Evolutionary conservation across 2,329 filamentous ascomycete species (phyloP), one percentile per base, ranked within the genome.

Genomic region (Endoconidiophora polonica): DNA sequence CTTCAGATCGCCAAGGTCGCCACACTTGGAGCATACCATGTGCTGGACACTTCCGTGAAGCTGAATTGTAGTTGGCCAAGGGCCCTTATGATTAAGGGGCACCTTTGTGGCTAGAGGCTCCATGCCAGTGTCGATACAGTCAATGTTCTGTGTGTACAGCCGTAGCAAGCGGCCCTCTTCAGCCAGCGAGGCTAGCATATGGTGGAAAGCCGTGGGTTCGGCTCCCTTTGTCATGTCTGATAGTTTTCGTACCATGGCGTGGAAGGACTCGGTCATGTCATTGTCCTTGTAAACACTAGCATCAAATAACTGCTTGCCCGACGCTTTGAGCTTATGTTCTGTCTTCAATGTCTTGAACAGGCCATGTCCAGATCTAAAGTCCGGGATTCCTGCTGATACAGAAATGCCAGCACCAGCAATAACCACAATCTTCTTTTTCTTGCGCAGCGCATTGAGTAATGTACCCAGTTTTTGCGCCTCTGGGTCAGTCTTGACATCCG

Each of bases 361-460:
- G 46, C 91, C 91, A 53, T 80, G 82, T 9, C 85, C 81, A 4
- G 91, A 98, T 56, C 91, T 86, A 60, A 98, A 98, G 64, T 98
- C 91, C 58, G 91, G 91, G 59, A 98, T 93, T 55, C 91, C 91
- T 57, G 91, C 90, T 49, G 90, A 90, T 47, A 95, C 91, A 38
- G 91, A 96, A 59, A 98, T 98, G 55, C 91, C 91, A 56, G 91
- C 91, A 52, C 91, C 91, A 44, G 90, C 91, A 62, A 98, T 84
- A 47, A 96, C 86, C 33, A 98, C 86, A 61, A 98, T 94, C 69
- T 94, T 95, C 67, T 88, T 85, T 70, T 91, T 91, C 61, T 84
- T 87, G 59, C 83, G 81, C 50, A 98, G 66, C 22, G 80, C 81
- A 41, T 79, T 76, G 42, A 88, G 67, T 26, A 98, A 69, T 50